Evolutionary conservation across 176 grass and related monocot genomes (phyloP).

Genomic region (Carex parvula): DNA sequence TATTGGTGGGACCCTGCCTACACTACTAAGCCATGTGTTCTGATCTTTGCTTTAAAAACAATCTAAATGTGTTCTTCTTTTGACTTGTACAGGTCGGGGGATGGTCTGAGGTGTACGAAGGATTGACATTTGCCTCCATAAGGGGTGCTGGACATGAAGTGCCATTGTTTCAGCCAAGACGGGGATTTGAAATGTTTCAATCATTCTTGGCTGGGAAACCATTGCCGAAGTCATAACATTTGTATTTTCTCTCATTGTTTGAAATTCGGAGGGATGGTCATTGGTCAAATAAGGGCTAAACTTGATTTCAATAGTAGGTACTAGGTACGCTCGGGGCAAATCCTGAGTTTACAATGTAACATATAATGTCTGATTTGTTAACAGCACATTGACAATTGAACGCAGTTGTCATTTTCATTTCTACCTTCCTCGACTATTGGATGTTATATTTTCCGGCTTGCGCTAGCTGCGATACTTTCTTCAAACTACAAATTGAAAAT

Average conservation of each 20-base stretch:
- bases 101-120: conserved; percentile 93
- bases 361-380: conserved; percentile 21
- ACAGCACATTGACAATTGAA: conserved; percentile 3
- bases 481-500: neutral
- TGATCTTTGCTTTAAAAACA: neutral
- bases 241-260: conserved; percentile 11
- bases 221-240: conserved; percentile 62
- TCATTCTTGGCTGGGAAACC: conserved; percentile 76
- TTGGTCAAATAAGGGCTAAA: neutral
- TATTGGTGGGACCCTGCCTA: neutral
- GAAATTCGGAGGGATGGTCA: neutral
- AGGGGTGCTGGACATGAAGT: conserved; percentile 97
- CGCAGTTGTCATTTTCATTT: neutral
- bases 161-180: conserved; percentile 73
- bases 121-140: conserved; percentile 80
- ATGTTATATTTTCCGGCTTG: neutral
- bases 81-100: conserved; percentile 58
- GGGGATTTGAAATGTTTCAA: conserved; percentile 70
- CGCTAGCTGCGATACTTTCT: neutral
- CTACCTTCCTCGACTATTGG: neutral
- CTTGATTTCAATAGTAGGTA: conserved; percentile 19
- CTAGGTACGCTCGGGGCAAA: conserved; percentile 17
- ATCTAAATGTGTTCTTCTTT: neutral
- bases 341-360: conserved; percentile 12
- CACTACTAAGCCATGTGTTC: neutral